phyloP scores from a whole-genome alignment of 2,329 filamentous ascomycete genomes.

The Talaromyces atroroseus region DNA sequence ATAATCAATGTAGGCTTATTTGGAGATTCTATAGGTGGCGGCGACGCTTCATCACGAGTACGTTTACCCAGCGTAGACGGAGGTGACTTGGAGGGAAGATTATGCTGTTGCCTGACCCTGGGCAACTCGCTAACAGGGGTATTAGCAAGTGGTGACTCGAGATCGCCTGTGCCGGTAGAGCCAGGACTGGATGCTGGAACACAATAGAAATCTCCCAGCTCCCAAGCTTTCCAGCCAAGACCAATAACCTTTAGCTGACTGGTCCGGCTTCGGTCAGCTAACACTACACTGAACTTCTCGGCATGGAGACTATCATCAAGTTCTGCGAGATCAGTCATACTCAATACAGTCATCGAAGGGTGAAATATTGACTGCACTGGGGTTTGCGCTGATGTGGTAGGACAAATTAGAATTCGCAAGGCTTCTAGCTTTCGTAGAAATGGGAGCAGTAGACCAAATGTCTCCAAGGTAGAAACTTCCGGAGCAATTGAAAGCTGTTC shows the following conservation, averaged over 20 bases:
- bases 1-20: not conserved
- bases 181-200: constrained; percentile 16
- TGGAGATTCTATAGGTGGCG: constrained; percentile 5
- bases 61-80: constrained; percentile 24
- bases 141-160: not conserved
- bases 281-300: constrained; percentile 25
- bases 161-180: not conserved
- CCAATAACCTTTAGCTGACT: constrained; percentile 31
- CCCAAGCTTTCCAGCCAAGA: constrained; percentile 36
- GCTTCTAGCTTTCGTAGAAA: constrained; percentile 37
- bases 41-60: constrained; percentile 17
- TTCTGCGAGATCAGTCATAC: constrained; percentile 30
- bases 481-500: constrained; percentile 54
- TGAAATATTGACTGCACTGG: not conserved
- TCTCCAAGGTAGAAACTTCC: constrained; percentile 35
- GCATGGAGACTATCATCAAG: constrained; percentile 31
- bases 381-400: constrained; percentile 1
- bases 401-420: constrained; percentile 36
- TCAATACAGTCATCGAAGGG: not conserved
- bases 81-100: constrained; percentile 1
- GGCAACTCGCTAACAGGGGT: not conserved
- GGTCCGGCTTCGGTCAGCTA: constrained; percentile 30
- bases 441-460: constrained; percentile 34
- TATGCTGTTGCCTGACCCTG: not conserved
- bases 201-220: constrained; percentile 34